Evolutionary conservation across 1,139 yeast genomes (phyloP).

Genomic region (Geotrichum australiense): DNA sequence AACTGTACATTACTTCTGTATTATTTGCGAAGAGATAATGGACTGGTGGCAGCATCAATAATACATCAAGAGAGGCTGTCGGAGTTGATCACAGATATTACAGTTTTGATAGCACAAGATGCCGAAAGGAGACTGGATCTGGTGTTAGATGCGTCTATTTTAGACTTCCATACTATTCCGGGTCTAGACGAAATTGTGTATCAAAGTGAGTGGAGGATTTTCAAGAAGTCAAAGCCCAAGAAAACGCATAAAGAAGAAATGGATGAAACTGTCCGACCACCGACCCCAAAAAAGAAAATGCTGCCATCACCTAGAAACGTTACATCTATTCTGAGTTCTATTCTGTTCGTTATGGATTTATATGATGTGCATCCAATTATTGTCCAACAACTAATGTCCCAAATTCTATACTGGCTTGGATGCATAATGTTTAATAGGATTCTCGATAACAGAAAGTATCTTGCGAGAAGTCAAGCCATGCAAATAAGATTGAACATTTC

Average conservation of each 20-base stretch:
- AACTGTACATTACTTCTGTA: conserved; percentile 36
- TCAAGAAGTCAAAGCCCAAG: conserved; percentile 26
- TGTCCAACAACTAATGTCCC: conserved; percentile 68
- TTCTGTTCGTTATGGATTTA: conserved; percentile 74
- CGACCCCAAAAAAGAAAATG: conserved; percentile 56
- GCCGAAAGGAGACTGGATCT: conserved; percentile 36
- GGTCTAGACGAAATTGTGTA: conserved; percentile 38
- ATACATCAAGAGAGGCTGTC: conserved; percentile 32
- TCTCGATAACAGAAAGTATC: conserved; percentile 55
- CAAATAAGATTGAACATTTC: conserved; percentile 84
- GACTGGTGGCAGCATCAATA: conserved; percentile 29
- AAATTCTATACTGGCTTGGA: conserved; percentile 73
- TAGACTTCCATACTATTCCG: conserved; percentile 41
- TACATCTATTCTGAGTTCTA: conserved; percentile 81
- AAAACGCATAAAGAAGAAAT: conserved; percentile 46
- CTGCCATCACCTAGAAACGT: conserved; percentile 85
- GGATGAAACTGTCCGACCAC: conserved; percentile 58
- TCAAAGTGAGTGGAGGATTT: conserved; percentile 40
- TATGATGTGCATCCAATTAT: conserved; percentile 74
- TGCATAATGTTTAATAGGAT: conserved; percentile 67
- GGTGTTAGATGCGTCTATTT: conserved; percentile 35
- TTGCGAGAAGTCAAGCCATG: conserved; percentile 78
- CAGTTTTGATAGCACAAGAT: conserved; percentile 33
- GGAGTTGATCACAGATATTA: conserved; percentile 33
- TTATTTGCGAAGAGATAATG: conserved; percentile 37